Evolutionary conservation across 768 basidiomycete genomes (phyloP), one percentile per base, ranked within the genome.

Genomic region (Rhodotorula diobovata): DNA sequence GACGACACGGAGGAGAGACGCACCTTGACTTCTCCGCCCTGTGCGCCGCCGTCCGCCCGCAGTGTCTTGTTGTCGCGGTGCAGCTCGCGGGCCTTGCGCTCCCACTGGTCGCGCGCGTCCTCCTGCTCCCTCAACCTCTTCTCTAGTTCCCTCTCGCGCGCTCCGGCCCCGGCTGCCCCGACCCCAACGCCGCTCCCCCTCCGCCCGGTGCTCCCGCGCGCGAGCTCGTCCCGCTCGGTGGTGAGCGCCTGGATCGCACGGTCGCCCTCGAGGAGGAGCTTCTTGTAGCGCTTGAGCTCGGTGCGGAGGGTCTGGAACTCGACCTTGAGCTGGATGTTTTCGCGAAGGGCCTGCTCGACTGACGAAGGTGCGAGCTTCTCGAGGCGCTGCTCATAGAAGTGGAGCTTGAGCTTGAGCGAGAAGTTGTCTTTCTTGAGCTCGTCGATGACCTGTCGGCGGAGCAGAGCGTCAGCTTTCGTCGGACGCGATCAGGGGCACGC

Each of bases 391-490:
- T 97, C 91, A 54, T 96, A 86, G 79, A 96, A 95, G 79, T 96
- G 93, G 7, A 97, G 90, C 68, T 93, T 90, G 62, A 98, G 86
- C 80, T 97, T 96, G 79, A 99, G 88, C 78, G 89, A 89, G 80
- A 98, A 97, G 83, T 95, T 95, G 80, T 98, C 94, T 80, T 94
- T 96, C 83, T 95, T 93, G 77, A 93, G 86, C 72, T 87, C 88
- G 81, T 98, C 93, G 78, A 96, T 91, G 80, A 94, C 90, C 94
- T 98, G 57, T 35, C 11, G 4, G 37, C 12, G 10, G 35, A 35
- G 20, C 8, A 2, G n/a, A 28, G 37, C 54, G 30, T 55, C 21
- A 39, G 35, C 18, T 37, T 3, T 39, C 9, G 34, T n/a, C 54
- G 34, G 39, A 23, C 15, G 34, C 30, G 50, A 65, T 28, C 54